A percentile compares a stretch with the other conserved stretches of the same genome.
Evolutionary conservation across 2,329 filamentous ascomycete genomes (phyloP).

Genomic region (Verticillium klebahnii): DNA sequence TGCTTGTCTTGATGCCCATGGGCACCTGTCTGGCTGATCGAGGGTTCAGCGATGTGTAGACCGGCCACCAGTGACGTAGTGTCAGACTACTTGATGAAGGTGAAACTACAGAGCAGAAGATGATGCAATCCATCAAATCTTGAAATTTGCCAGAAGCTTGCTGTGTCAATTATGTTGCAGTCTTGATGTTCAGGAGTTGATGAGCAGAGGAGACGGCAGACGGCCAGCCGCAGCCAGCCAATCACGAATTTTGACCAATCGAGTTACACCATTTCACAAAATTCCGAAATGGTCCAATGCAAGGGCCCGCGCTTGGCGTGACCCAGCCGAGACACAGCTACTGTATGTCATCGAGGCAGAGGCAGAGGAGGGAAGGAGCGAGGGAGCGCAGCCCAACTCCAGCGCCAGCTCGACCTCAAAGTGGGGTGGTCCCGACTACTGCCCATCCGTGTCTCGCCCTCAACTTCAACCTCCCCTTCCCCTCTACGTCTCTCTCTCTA

Average conservation of each 20-base stretch:
- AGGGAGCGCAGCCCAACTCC: neutral
- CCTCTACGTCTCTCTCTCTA: too few relatives aligned
- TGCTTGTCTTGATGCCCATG: too few relatives aligned
- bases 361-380: neutral
- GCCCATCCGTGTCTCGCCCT: neutral
- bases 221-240: neutral
- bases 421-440: neutral
- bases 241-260: neutral
- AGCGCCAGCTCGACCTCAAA: neutral
- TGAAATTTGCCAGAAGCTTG: too few relatives aligned
- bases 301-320: conserved; percentile 1
- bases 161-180: too few relatives aligned
- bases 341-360: neutral
- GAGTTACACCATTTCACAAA: neutral
- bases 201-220: too few relatives aligned
- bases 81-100: too few relatives aligned
- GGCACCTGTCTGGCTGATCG: too few relatives aligned
- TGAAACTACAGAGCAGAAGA: too few relatives aligned
- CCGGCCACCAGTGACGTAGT: too few relatives aligned
- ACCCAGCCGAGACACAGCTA: neutral
- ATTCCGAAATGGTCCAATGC: neutral
- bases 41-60: too few relatives aligned
- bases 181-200: too few relatives aligned
- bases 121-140: too few relatives aligned
- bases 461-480: neutral